These are phyloP conservation scores for Pseudomonodictys pantanalensis DNA, from an alignment of 495 filamentous ascomycete species.

Conservation along the genomic window DNA sequence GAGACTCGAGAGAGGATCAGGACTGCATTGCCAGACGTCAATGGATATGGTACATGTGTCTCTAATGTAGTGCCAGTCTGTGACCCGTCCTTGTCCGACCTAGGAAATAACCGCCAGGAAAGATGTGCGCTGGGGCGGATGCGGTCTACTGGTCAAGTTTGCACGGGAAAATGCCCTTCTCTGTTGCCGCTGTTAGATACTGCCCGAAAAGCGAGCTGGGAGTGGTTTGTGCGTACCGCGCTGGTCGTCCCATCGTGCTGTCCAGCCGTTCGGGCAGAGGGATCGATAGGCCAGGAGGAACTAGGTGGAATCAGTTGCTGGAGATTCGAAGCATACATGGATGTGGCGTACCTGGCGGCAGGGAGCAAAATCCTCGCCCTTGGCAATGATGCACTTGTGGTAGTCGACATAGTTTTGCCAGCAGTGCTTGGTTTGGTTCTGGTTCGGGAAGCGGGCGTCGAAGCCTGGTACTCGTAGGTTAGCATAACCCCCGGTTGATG, in stretches of 20 bases:
- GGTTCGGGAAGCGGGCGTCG: conserved; percentile 98
- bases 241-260: conserved; percentile 94
- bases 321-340: not conserved
- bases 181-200: conserved; percentile 3
- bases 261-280: conserved; percentile 94
- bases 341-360: conserved; percentile 77
- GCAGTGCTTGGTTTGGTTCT: conserved; percentile 93
- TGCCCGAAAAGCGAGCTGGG: not conserved
- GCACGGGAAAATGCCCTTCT: conserved; percentile 24
- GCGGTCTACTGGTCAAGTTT: conserved; percentile 29
- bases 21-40: conserved; percentile 7
- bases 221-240: conserved; percentile 62
- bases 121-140: not conserved
- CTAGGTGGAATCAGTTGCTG: conserved; percentile 46
- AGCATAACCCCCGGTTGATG: not conserved
- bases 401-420: conserved; percentile 99
- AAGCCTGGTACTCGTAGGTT: conserved; percentile 63
- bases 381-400: conserved; percentile 97
- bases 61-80: conserved; percentile 10
- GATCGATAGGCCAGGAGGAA: conserved; percentile 95
- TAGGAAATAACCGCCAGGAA: not conserved
- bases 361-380: conserved; percentile 97
- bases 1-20: not conserved
- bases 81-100: conserved; percentile 1
- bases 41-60: conserved; percentile 18